Conservation (phyloP, 441 rosid genomes). For the Erodium texanum region DNA sequence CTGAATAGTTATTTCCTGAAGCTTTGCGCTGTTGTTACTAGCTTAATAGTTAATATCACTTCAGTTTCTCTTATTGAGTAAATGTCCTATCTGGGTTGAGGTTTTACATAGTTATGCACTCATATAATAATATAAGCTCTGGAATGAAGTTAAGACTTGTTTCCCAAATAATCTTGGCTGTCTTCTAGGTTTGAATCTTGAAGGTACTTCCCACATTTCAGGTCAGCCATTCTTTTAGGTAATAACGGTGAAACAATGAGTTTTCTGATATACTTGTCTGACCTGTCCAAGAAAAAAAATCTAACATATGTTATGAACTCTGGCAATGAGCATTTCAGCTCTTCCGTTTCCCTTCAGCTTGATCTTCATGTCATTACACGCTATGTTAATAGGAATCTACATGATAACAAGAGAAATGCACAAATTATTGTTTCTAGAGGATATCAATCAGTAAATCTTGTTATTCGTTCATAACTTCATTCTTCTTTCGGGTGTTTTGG, state of each 20-base stretch:
- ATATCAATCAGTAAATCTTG: not conserved
- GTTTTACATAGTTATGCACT: not conserved
- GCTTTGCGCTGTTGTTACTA: not conserved
- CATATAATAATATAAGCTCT: not conserved
- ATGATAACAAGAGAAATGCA: not conserved
- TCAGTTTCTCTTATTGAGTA: not conserved
- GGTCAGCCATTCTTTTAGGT: not conserved
- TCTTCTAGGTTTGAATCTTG: not conserved
- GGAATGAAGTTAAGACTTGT: not conserved
- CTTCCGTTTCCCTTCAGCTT: not conserved
- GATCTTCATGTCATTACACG: not conserved
- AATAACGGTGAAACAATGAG: not conserved
- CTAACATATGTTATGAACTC: not conserved
- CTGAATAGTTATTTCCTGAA: not conserved
- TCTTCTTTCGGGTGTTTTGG: not conserved
- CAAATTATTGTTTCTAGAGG: no score
- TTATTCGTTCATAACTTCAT: not conserved
- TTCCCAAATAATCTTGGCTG: slow-evolving; percentile 6
- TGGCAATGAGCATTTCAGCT: not conserved
- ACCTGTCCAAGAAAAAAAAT: not conserved
- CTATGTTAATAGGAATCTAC: not conserved
- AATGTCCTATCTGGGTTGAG: not conserved
- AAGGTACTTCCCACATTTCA: not conserved
- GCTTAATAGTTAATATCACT: not conserved
- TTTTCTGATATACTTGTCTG: not conserved